A percentile compares a stretch with the other conserved stretches of the same genome.
phyloP scores from a whole-genome alignment of 176 grass and related monocot species.

The Carex kokanica region DNA sequence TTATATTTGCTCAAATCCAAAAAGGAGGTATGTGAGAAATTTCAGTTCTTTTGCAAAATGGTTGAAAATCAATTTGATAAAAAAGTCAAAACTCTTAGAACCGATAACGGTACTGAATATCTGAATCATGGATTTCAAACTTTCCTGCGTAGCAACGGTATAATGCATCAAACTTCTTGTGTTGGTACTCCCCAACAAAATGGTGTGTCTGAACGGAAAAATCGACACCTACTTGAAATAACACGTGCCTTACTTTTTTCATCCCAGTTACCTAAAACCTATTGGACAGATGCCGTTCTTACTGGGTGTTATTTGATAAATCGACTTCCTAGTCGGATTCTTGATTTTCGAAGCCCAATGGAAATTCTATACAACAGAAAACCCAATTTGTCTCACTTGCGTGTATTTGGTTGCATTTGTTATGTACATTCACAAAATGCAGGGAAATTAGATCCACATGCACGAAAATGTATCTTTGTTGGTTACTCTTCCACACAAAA shows the following conservation, averaged over 20 bases:
- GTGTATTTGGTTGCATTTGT: too few relatives aligned
- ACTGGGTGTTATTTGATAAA: background rate
- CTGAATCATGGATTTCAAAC: background rate
- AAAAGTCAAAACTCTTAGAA: constrained; percentile 14
- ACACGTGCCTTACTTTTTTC: background rate
- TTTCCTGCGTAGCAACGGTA: background rate
- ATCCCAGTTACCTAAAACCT: background rate
- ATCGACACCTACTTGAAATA: background rate
- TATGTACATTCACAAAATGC: too few relatives aligned
- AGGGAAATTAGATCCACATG: too few relatives aligned
- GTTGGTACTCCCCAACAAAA: background rate
- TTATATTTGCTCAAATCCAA: too few relatives aligned
- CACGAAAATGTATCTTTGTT: too few relatives aligned
- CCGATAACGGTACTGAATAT: constrained; percentile 6
- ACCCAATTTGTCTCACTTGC: too few relatives aligned
- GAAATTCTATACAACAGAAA: too few relatives aligned
- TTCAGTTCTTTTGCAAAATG: background rate
- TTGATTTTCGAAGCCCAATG: background rate
- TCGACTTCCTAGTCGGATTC: background rate
- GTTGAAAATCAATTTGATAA: background rate
- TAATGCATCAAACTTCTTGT: background rate
- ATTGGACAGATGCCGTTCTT: background rate
- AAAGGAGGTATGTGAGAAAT: too few relatives aligned
- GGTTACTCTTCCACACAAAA: too few relatives aligned
- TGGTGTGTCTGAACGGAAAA: background rate